Percentiles rank a stretch among this genome's conserved stretches.
Conservation (phyloP, 176 grass and related monocot species). For the Eleusine coracana region DNA sequence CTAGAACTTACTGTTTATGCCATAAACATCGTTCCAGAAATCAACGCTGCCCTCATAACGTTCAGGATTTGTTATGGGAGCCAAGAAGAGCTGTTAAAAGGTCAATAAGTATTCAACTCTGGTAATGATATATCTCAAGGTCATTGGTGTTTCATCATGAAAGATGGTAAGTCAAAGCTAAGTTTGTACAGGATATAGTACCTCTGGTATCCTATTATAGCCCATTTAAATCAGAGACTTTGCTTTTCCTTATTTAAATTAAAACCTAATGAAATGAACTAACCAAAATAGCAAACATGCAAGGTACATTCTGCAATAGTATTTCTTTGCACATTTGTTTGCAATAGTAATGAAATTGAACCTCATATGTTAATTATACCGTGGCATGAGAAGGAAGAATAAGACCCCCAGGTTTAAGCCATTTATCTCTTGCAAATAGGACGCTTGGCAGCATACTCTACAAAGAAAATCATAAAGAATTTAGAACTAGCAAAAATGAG, state of each 20-base stretch:
- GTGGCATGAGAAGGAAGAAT: conserved; percentile 96
- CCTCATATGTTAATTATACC: conserved; percentile 45
- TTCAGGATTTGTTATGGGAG: conserved; percentile 85
- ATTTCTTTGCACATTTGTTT: not conserved
- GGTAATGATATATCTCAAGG: not conserved
- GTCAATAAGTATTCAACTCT: conserved; percentile 36
- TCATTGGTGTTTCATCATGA: not conserved
- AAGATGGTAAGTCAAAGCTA: conserved; percentile 18
- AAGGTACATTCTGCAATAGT: not conserved
- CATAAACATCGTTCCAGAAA: conserved; percentile 94
- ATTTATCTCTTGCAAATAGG: conserved; percentile 95
- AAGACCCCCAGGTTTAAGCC: conserved; percentile 93
- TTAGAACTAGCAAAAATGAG: conserved; percentile 38
- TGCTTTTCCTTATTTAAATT: not conserved
- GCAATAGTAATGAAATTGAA: not conserved
- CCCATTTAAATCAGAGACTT: not conserved
- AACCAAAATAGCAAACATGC: conserved; percentile 24
- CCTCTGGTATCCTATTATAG: not conserved
- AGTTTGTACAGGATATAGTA: conserved; percentile 32
- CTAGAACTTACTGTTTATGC: conserved; percentile 77
- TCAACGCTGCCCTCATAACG: conserved; percentile 78
- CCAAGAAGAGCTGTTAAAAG: conserved; percentile 77
- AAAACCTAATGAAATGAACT: not conserved
- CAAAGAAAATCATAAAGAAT: conserved; percentile 25
- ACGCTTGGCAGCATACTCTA: conserved; percentile 93